Evolutionary conservation across 805 yeast genomes (phyloP).

Genomic region (Metschnikowia corniflorae): DNA sequence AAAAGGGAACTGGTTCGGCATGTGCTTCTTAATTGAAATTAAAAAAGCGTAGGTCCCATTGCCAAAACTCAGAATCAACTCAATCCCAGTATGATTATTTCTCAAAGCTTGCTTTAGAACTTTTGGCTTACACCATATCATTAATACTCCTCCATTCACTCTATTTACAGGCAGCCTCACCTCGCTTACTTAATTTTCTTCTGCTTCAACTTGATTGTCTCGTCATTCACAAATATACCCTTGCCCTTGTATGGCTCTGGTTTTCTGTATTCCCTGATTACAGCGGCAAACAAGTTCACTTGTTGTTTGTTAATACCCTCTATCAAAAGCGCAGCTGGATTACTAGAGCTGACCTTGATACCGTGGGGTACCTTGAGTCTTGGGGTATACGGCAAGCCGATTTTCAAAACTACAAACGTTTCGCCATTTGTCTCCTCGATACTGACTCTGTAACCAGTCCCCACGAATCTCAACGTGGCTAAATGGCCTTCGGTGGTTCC

Average conservation of each 20-base stretch:
- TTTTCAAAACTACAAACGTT: conserved; percentile 67
- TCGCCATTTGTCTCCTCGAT: conserved; percentile 56
- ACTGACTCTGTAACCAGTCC: conserved; percentile 94
- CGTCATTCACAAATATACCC: conserved; percentile 89
- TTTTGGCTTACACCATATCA: too few species aligned
- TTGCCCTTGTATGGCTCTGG: conserved; percentile 99
- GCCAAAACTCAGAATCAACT: too few species aligned
- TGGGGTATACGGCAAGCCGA: conserved; percentile 83
- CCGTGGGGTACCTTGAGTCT: conserved; percentile 75
- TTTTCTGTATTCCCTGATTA: conserved; percentile 78
- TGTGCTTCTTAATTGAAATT: too few species aligned
- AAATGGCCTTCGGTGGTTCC: conserved; percentile 95
- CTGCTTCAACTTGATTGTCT: conserved; percentile 85
- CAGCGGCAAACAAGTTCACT: conserved; percentile 84
- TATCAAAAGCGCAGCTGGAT: conserved; percentile 78
- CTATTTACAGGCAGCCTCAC: conserved; percentile 11
- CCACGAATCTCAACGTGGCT: conserved; percentile 82
- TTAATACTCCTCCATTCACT: neutral
- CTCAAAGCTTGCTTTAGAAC: too few species aligned
- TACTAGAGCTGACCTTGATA: conserved; percentile 69
- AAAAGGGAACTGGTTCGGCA: too few species aligned
- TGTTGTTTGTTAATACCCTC: conserved; percentile 89
- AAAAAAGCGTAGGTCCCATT: too few species aligned
- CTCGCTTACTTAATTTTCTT: conserved; percentile 91
- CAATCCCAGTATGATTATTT: too few species aligned